Conservation (phyloP, 768 basidiomycete genomes). For the Russula lepida region DNA sequence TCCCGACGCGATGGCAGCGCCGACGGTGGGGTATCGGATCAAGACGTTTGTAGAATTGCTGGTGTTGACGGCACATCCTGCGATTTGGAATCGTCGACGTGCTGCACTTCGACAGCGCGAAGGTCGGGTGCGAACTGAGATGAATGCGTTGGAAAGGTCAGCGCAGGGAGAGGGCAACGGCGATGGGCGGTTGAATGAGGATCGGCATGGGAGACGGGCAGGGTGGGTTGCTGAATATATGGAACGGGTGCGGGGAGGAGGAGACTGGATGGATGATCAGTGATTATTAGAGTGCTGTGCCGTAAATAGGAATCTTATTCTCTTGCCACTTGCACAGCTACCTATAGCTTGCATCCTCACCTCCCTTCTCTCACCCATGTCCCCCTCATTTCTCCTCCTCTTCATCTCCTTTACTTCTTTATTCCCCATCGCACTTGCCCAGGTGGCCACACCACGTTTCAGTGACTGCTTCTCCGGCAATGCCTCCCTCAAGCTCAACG, state of each 20-base stretch:
- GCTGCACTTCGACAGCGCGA: slow-evolving; percentile 16
- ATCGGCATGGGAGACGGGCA: slow-evolving; percentile 4
- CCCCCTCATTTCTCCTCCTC: background rate
- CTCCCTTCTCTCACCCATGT: background rate
- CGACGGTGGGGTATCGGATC: slow-evolving; percentile 7
- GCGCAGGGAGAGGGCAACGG: background rate
- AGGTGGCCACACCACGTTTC: slow-evolving; percentile 35
- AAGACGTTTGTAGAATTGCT: slow-evolving; percentile 16
- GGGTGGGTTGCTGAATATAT: slow-evolving; percentile 14
- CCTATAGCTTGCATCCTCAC: background rate
- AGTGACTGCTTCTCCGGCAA: slow-evolving; percentile 60
- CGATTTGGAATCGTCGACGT: slow-evolving; percentile 22
- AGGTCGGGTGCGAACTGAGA: slow-evolving; percentile 18
- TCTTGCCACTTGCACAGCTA: background rate
- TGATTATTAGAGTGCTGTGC: background rate
- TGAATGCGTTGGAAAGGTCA: background rate
- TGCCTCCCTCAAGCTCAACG: slow-evolving; percentile 48
- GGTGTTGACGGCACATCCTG: slow-evolving; percentile 19
- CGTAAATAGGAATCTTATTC: background rate
- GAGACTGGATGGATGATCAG: slow-evolving; percentile 19
- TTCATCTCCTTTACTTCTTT: slow-evolving; percentile 16
- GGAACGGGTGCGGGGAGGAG: slow-evolving; percentile 12
- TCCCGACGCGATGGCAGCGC: background rate
- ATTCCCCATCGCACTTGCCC: slow-evolving; percentile 14
- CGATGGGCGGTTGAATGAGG: background rate